Percentiles rank a stretch among this genome's conserved stretches.
Conservation (phyloP, 495 filamentous ascomycete genomes). For the Melanomma pulvis-pyrius region DNA sequence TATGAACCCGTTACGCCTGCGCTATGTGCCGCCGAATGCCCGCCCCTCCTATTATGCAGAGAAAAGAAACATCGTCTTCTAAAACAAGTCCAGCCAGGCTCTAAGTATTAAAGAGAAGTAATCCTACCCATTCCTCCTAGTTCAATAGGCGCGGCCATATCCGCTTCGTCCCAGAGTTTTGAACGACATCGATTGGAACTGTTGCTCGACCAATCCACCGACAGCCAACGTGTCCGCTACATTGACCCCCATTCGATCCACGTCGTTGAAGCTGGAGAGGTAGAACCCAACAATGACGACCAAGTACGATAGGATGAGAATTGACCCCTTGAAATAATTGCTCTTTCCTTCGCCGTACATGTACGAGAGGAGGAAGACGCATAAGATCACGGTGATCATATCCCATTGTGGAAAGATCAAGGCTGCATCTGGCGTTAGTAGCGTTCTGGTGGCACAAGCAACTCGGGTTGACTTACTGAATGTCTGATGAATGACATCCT, state of each 20-base stretch:
- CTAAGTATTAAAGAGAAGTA: slow-evolving; percentile 2
- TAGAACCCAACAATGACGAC: slow-evolving; percentile 93
- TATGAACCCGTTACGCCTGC: slow-evolving; percentile 4
- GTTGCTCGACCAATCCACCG: slow-evolving; percentile 26
- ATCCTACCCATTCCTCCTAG: neutral
- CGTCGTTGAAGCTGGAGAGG: slow-evolving; percentile 73
- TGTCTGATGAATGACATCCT: slow-evolving; percentile 70
- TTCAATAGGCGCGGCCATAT: slow-evolving; percentile 19
- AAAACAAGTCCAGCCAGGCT: neutral
- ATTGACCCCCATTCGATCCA: slow-evolving; percentile 57
- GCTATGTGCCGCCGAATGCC: slow-evolving; percentile 26
- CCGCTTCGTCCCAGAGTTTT: slow-evolving; percentile 22
- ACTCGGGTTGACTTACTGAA: slow-evolving; percentile 61
- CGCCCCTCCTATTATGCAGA: neutral
- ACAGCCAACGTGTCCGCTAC: slow-evolving; percentile 34
- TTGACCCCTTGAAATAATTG: slow-evolving; percentile 91
- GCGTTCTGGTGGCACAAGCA: neutral
- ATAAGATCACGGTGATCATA: slow-evolving; percentile 95
- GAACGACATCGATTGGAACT: slow-evolving; percentile 32
- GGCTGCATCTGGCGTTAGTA: slow-evolving; percentile 47
- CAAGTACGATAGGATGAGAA: slow-evolving; percentile 89
- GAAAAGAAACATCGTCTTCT: neutral
- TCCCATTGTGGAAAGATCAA: slow-evolving; percentile 99
- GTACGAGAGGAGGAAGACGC: slow-evolving; percentile 94
- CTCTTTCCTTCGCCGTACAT: slow-evolving; percentile 99